Conservation (phyloP, 352 stramenopile genomes). For the Phytophthora colocasiae region DNA sequence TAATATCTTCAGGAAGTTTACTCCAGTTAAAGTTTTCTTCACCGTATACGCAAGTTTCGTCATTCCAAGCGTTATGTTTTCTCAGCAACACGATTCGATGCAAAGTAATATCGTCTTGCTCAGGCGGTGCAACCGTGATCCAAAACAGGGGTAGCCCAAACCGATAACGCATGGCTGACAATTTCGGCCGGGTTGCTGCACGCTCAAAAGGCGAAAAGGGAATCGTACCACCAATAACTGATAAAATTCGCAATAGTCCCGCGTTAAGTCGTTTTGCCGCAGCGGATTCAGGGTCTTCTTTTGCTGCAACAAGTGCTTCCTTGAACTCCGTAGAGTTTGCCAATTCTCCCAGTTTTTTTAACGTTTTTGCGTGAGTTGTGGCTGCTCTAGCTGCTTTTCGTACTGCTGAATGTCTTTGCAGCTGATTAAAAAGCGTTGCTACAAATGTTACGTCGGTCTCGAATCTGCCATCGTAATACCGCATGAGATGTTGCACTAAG, state of each 20-base stretch:
- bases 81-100: no score
- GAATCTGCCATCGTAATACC: conserved; percentile 10
- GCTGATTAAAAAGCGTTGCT: conserved; percentile 1
- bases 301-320: neutral
- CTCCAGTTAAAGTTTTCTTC: no score
- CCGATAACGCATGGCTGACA: neutral
- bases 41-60: no score
- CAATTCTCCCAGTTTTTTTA: neutral
- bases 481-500: neutral
- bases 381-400: neutral
- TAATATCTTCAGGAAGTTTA: no score
- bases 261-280: neutral
- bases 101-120: no score
- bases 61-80: no score
- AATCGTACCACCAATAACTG: neutral
- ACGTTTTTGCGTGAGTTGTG: neutral
- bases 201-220: conserved; percentile 1
- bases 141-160: neutral
- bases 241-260: neutral
- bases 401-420: neutral
- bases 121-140: neutral
- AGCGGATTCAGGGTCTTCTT: neutral
- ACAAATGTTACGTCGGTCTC: neutral
- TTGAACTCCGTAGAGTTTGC: neutral
- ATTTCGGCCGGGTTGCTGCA: neutral